Base-by-base conservation (phyloP, 306 rosid species). In the Cercis canadensis region DNA sequence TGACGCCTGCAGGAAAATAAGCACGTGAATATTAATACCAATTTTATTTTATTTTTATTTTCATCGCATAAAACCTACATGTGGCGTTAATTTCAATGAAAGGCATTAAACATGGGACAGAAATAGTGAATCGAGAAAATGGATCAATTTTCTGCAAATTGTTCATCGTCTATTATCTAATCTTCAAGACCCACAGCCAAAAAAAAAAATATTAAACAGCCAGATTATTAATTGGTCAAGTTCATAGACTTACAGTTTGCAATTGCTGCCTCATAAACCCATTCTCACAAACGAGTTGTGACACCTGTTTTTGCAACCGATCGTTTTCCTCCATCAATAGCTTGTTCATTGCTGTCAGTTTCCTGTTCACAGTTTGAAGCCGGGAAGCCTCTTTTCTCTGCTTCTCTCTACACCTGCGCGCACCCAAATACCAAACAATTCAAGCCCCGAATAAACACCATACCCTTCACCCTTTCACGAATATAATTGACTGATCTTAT, bases 301-400 rank as follows among this genome's bases (percentile, higher is more conserved):
- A 91, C 18, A 95, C 99, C 71, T 95, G 99, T 81, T 91, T 95
- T 87, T 95, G 99, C 83, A 95, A 73, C 55, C 99, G 86, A 78
- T 95, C 99, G 81, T 95, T 95, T 77, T 95, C 99, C 87, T 95
- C 99, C 97, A 95, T 91, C 82, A 95, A 78, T 75, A 95, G 53
- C 86, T 89, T 95, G 83, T 95, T 95, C 99, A 95, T 95, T 16
- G 97, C 99, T 3, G 90, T 15, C 53, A 95, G 78, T 62, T 91
- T 95, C 24, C 97, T 71, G 77, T 95, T 95, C 67, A 95, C 97
- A 15, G 97, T 91, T 78, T 95, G 97, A 34, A 95, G 97, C 73
- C 92, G 62, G 4, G 96, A 88, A 55, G 99, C 83, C 76, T 95
- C 99, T 77, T 95, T 95, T 31, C 96, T 87, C 81, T 95, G 99